phyloP scores from a whole-genome alignment of 1,139 yeast genomes.

The Sugiyamaella paludigena region DNA sequence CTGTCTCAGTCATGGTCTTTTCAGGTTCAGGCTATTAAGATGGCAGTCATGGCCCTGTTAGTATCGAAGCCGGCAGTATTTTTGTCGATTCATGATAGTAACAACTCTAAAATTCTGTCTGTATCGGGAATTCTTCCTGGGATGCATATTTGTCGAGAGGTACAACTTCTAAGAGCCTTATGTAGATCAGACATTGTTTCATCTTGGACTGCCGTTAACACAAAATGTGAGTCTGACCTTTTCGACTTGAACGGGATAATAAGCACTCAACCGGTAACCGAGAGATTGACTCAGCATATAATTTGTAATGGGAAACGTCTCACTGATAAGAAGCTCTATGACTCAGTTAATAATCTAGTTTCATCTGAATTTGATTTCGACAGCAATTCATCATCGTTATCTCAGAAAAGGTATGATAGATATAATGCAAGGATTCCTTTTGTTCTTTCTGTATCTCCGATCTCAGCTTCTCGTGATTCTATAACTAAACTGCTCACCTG shows the following conservation, averaged over 20 bases:
- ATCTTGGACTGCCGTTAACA: conserved; percentile 24
- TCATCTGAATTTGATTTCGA: too few relatives aligned
- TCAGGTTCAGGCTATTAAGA: conserved; percentile 39
- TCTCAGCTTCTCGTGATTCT: too few relatives aligned
- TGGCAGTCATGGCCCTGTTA: conserved; percentile 39
- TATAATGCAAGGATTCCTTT: too few relatives aligned
- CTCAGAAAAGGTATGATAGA: too few relatives aligned
- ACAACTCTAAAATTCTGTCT: not conserved
- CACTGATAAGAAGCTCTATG: too few relatives aligned
- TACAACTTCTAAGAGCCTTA: conserved; percentile 23
- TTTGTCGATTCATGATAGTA: conserved; percentile 26
- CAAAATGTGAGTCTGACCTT: conserved; percentile 22
- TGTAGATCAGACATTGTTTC: conserved; percentile 25
- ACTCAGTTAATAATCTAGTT: too few relatives aligned
- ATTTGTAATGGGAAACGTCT: conserved; percentile 44
- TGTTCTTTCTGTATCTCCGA: too few relatives aligned
- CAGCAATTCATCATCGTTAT: too few relatives aligned
- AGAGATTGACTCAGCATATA: conserved; percentile 42
- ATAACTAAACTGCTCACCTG: too few relatives aligned
- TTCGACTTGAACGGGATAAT: conserved; percentile 35
- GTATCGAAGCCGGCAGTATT: conserved; percentile 35
- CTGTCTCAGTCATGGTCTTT: conserved; percentile 30
- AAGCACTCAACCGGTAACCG: conserved; percentile 30
- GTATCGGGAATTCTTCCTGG: not conserved
- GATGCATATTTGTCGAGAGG: conserved; percentile 15